A percentile compares a stretch with the other conserved stretches of the same genome.
These are phyloP conservation scores for Boletus pseudopeckii DNA, from an alignment of 768 basidiomycete genomes.

Conservation along the genomic window DNA sequence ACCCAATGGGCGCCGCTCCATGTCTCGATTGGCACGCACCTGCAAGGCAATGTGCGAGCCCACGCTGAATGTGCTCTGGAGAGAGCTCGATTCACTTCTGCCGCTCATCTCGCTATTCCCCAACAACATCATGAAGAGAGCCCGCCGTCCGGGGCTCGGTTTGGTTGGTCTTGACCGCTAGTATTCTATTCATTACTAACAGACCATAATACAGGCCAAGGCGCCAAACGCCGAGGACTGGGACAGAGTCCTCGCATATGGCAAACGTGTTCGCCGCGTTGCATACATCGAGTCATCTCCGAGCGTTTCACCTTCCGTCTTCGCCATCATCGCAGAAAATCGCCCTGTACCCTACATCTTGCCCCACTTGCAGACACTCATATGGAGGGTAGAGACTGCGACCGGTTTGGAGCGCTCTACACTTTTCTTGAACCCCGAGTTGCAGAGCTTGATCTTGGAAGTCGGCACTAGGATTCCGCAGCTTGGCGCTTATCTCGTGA, in stretches of 20 bases:
- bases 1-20: slow-evolving; percentile 61
- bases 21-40: slow-evolving; percentile 71
- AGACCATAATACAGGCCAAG: slow-evolving; percentile 42
- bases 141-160: slow-evolving; percentile 70
- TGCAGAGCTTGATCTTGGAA: slow-evolving; percentile 62
- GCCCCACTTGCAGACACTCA: slow-evolving; percentile 64
- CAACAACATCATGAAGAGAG: slow-evolving; percentile 59
- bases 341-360: slow-evolving; percentile 63
- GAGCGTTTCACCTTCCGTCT: slow-evolving; percentile 61
- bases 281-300: slow-evolving; percentile 67
- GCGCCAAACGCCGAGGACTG: slow-evolving; percentile 67
- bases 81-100: slow-evolving; percentile 69
- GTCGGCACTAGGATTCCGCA: slow-evolving; percentile 55
- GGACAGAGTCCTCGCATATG: slow-evolving; percentile 62
- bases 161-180: slow-evolving; percentile 48
- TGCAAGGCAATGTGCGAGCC: slow-evolving; percentile 73
- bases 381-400: slow-evolving; percentile 69
- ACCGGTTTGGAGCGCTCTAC: slow-evolving; percentile 61
- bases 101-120: slow-evolving; percentile 75
- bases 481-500: slow-evolving; percentile 58
- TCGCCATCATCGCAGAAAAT: slow-evolving; percentile 61
- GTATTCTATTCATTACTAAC: slow-evolving; percentile 5
- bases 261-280: slow-evolving; percentile 63
- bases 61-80: slow-evolving; percentile 70
- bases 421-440: slow-evolving; percentile 62